A percentile compares a stretch with the other conserved stretches of the same genome.
Conservation (phyloP, 2,329 filamentous ascomycete genomes). For the Grosmannia serpens region DNA sequence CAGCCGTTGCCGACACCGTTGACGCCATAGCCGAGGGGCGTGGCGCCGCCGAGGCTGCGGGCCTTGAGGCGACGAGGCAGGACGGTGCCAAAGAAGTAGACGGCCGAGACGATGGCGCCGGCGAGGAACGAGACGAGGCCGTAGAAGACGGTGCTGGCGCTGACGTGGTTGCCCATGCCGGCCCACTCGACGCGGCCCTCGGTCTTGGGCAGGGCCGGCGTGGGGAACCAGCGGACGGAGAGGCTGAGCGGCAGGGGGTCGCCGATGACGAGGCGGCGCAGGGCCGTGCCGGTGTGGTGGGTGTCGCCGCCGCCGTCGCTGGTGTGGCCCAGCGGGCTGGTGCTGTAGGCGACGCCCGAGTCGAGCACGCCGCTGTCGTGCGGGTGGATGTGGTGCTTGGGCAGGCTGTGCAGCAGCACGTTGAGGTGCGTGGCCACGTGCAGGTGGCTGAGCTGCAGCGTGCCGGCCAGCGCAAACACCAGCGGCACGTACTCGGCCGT, state of each 20-base stretch:
- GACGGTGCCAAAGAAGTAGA: constrained; percentile 50
- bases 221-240: constrained; percentile 78
- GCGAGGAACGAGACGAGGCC: constrained; percentile 46
- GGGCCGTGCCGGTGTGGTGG: constrained; percentile 17
- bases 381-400: constrained; percentile 49
- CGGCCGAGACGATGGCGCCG: constrained; percentile 39
- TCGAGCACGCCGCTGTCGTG: constrained; percentile 71
- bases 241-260: constrained; percentile 72
- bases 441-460: constrained; percentile 76
- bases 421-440: constrained; percentile 87
- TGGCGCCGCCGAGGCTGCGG: constrained; percentile 42
- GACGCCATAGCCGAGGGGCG: constrained; percentile 44
- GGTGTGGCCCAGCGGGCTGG: constrained; percentile 56
- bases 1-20: constrained; percentile 44
- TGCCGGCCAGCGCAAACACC: constrained; percentile 80
- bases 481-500: constrained; percentile 64
- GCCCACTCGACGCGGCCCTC: constrained; percentile 55
- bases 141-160: constrained; percentile 53
- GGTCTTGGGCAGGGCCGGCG: constrained; percentile 56
- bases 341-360: constrained; percentile 77
- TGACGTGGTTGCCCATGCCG: constrained; percentile 52
- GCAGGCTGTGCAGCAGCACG: constrained; percentile 64
- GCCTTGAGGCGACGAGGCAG: constrained; percentile 41
- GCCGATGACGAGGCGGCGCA: constrained; percentile 68
- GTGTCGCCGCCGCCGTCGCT: constrained; percentile 24